Evolutionary conservation across 495 filamentous ascomycete genomes (phyloP), one percentile per base, ranked within the genome.

Genomic region (Xylaria longipes): DNA sequence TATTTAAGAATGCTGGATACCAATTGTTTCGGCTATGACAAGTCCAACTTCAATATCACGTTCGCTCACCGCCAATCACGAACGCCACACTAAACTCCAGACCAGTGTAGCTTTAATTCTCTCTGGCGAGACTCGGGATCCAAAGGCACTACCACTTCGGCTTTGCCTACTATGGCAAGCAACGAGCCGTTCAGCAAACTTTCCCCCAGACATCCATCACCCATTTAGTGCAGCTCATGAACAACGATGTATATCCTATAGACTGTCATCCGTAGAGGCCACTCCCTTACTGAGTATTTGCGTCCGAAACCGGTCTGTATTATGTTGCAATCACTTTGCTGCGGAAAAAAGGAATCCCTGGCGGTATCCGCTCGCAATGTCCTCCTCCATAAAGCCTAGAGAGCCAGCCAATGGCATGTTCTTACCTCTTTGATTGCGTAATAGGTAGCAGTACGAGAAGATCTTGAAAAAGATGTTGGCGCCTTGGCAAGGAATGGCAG

Each of bases 271-370:
- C 29, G 45, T 37, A 48, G 39, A 61, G 11, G 41, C 37, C 8
- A 61, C 66, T 45, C 27, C n/a, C 5, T 48, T 27, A 58, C 27
- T 33, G 15, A 60, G 8, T 15, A 6, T 35, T 69, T 33, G 37
- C 66, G 66, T 69, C 67, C 67, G 67, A 70, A 27, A 70, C 68
- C 68, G 68, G 56, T 62, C 45, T 50, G n/a, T 41, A 27, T 54
- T 11, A 25, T 64, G 60, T 70, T 70, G 45, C 68, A 64, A 29
- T 54, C 68, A 45, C 68, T 20, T 54, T 43, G 33, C 46, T 43
- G 57, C 45, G 46, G 66, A 54, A 45, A 45, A 61, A 45, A 27
- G 31, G 46, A 57, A 35, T 62, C 68, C 58, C 57, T 63, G 68
- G 43, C 17, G 35, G 43, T 39, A 70, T 64, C 68, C 68, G 68